Evolutionary conservation across 148 eudicot genomes (phyloP), one percentile per base, ranked within the genome.

Genomic region (Oxyria digyna): DNA sequence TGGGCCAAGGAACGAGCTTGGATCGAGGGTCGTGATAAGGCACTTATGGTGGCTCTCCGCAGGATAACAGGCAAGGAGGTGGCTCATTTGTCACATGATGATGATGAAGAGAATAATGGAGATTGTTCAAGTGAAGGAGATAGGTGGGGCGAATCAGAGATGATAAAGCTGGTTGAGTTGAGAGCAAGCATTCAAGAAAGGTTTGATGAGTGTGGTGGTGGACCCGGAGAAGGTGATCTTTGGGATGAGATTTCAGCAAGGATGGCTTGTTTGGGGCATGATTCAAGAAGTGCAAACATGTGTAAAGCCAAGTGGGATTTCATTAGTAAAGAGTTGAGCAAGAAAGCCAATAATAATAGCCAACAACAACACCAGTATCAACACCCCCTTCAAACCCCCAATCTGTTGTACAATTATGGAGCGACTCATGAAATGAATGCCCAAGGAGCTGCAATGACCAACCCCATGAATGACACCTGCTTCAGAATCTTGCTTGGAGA

Each of bases 1-100:
- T 95, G 99, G 99, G 88, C 87, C 17, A 79, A 67, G n/a, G 96
- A 91, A 69, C 75, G 99, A 59, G 89, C 97, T 2, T 95, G 96
- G 96, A 88, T 95, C 14, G 97, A 95, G 72, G 85, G 96, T 31
- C 86, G 99, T 1, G 96, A 95, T 46, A 75, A 88, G 0, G 89
- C 91, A 42, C 68, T 95, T 8, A 85, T 88, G 89, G 83, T 85
- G 4, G 85, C 97, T 1, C 31, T 59, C n/a, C 65, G 31, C 9
- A 29, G 65, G 20, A 27, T 59, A 29, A 59, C 65, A 1, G 65
- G 65, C 18, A 59, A 59, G 38, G 65, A 55, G 6, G 27, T 2
- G 7, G 62, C 4, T 29, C 6, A 57, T 7, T 11, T n/a, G 23
- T 27, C 35, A 57, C 35, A 13, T 6, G 55, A 43, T 2, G n/a